Evolutionary conservation across 2,329 filamentous ascomycete genomes (phyloP), one percentile per base, ranked within the genome.

Genomic region (Penicillium sp.): DNA sequence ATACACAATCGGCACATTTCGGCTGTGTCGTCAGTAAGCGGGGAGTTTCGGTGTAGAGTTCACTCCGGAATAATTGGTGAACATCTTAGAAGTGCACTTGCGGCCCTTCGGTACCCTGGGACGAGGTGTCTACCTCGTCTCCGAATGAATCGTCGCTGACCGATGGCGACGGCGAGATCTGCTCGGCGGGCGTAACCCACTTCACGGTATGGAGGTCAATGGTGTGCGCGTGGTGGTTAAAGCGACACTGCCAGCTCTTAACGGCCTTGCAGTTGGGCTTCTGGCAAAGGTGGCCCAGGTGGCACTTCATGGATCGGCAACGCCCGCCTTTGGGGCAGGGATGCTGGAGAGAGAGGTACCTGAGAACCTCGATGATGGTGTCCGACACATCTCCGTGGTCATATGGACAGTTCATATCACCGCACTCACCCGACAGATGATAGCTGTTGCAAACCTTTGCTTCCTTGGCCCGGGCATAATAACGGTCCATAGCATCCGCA

Each of bases 381-480:
- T 65, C 51, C 5, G 70, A 68, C 3, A 78, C 64, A 3, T 69
- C 61, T 22, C 54, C 60, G 54, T 80, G 77, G 40, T 78, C 75
- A 53, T 68, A 78, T 3, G 58, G 58, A 49, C 74, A 76, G 44
- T 48, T 47, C 34, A 59, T 50, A 32, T 60, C 60, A 24, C 56
- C 55, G 53, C 76, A 78, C 13, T 60, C 50, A 2, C 66, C 64
- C 0, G 66, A 66, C 0, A 79, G 63, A 46, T 77, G 72, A 47
- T 70, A 69, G 23, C 67, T 69, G 55, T 78, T 78, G 59, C 77
- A 79, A 0, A 75, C 67, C 53, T 77, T 77, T 14, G 64, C 60
- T 2, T 61, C 54, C 11, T 61, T 62, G 23, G 65, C 63, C 10
- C 69, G 67, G 9, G 61, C 57, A 16, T 68, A 65, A 55, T 75